Evolutionary conservation across 495 filamentous ascomycete species (phyloP).

Genomic region (Hypoxylon lenormandii): DNA sequence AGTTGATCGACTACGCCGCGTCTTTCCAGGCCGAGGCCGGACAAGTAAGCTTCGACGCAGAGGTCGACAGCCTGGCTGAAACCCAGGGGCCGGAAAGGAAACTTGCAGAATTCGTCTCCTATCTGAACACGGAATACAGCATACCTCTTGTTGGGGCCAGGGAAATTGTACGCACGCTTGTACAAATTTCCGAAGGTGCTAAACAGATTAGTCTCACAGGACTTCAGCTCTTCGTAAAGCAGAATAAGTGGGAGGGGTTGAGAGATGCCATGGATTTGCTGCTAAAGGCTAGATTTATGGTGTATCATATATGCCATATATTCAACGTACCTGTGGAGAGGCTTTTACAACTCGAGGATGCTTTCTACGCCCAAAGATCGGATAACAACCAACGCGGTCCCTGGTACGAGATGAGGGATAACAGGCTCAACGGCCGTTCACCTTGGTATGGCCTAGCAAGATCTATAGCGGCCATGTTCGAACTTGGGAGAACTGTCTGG

Average conservation of each 20-base stretch:
- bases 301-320: background rate
- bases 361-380: background rate
- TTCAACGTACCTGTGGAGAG: background rate
- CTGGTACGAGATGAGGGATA: background rate
- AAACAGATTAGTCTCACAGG: background rate
- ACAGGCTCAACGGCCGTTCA: background rate
- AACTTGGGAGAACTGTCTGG: conserved; percentile 20
- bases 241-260: background rate
- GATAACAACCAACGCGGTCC: background rate
- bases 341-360: background rate
- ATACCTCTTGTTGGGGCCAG: background rate
- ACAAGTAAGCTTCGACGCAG: background rate
- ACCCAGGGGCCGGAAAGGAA: background rate
- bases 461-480: background rate
- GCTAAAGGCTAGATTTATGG: background rate
- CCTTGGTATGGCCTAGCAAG: background rate
- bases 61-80: background rate
- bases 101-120: conserved; percentile 4
- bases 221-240: background rate
- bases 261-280: background rate
- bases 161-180: background rate
- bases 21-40: background rate
- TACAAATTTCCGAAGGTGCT: background rate
- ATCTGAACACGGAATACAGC: background rate
- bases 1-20: background rate